These are phyloP conservation scores for Leccinum solheimii DNA, from an alignment of 1,284 basidiomycete genomes.

Conservation along the genomic window DNA sequence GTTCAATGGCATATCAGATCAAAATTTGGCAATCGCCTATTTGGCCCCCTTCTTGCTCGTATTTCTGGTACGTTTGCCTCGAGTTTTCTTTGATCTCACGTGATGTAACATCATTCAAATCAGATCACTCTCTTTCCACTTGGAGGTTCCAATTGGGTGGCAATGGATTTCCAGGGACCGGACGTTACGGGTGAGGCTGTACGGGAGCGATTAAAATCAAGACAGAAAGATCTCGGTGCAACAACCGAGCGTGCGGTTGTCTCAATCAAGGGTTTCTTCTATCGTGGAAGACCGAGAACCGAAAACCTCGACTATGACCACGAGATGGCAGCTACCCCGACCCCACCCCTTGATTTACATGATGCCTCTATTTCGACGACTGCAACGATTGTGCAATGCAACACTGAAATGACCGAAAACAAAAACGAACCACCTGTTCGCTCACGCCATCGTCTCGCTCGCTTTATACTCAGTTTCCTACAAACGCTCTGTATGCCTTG, in stretches of 20 bases:
- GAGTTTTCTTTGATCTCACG: neutral
- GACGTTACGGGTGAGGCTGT: conserved; percentile 59
- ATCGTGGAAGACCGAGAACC: neutral
- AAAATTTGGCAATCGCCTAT: conserved; percentile 66
- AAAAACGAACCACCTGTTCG: neutral
- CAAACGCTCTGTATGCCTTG: conserved; percentile 51
- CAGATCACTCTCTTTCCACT: conserved; percentile 66
- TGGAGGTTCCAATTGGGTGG: conserved; percentile 53
- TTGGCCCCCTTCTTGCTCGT: conserved; percentile 48
- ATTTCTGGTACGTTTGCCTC: conserved; percentile 39
- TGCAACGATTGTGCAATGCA: conserved; percentile 7
- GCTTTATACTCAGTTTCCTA: conserved; percentile 34
- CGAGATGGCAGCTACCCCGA: conserved; percentile 7
- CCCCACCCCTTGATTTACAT: neutral
- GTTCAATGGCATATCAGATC: conserved; percentile 51
- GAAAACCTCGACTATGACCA: conserved; percentile 1
- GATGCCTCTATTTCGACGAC: conserved; percentile 6
- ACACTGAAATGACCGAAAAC: neutral
- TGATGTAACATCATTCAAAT: neutral
- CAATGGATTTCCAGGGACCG: conserved; percentile 62
- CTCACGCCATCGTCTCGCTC: conserved; percentile 13
- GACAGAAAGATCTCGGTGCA: conserved; percentile 29
- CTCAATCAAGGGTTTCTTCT: conserved; percentile 2
- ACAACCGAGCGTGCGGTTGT: conserved; percentile 10
- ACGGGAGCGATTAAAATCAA: conserved; percentile 39